phyloP scores from a whole-genome alignment of 2,329 filamentous ascomycete genomes.

The Hypoxylon sp. region DNA sequence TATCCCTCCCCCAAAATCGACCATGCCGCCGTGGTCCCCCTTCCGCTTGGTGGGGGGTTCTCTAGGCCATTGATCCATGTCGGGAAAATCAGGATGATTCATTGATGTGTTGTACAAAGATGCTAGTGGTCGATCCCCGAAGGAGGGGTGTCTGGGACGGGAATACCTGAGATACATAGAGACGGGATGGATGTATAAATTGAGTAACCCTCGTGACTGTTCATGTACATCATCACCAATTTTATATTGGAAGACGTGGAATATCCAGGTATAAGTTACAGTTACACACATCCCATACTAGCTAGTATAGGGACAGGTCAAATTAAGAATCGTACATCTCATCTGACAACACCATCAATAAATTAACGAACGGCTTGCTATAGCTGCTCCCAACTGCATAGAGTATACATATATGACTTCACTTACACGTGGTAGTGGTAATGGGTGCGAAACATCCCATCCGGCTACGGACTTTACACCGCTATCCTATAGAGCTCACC shows the following conservation, averaged over 20 bases:
- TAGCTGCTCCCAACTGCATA: not conserved
- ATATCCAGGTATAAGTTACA: conserved; percentile 9
- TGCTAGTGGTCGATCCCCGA: conserved; percentile 35
- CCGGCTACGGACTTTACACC: conserved; percentile 21
- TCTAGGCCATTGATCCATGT: conserved; percentile 31
- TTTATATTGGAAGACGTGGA: conserved; percentile 1
- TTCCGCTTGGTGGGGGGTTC: conserved; percentile 28
- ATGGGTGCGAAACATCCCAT: conserved; percentile 11
- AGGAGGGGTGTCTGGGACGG: conserved; percentile 34
- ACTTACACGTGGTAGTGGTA: conserved; percentile 32
- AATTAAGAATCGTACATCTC: not conserved
- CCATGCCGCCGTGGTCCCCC: conserved; percentile 24
- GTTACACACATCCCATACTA: too few species aligned
- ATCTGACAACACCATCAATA: too few species aligned
- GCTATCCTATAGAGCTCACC: conserved; percentile 30
- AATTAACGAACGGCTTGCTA: too few species aligned
- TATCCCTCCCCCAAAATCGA: conserved; percentile 6
- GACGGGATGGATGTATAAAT: conserved; percentile 18
- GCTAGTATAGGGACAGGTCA: not conserved
- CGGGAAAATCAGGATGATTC: conserved; percentile 39
- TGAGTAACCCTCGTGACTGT: conserved; percentile 14
- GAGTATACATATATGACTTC: conserved; percentile 28
- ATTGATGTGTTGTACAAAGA: conserved; percentile 42
- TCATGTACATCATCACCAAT: conserved; percentile 11
- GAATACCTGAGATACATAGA: conserved; percentile 18